These are phyloP conservation scores for Aspergillus sp. DNA, from an alignment of 2,329 filamentous ascomycete genomes.

Conservation along the genomic window DNA sequence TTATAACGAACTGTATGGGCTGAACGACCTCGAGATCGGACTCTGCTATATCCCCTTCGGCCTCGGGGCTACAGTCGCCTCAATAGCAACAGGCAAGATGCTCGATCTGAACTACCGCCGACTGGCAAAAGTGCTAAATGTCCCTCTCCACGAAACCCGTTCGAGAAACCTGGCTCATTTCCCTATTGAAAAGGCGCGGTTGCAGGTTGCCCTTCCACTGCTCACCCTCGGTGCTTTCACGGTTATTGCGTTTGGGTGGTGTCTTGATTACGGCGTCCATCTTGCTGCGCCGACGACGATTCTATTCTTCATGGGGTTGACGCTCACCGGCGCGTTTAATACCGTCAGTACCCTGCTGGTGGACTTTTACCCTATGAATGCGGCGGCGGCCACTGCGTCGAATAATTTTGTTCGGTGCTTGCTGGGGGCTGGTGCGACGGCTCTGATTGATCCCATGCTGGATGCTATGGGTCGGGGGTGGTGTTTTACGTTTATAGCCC, in stretches of 20 bases:
- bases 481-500: slow-evolving; percentile 12
- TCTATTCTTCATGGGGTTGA: slow-evolving; percentile 42
- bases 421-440: slow-evolving; percentile 45
- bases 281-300: slow-evolving; percentile 39
- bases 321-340: slow-evolving; percentile 44
- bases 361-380: slow-evolving; percentile 43
- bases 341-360: slow-evolving; percentile 49
- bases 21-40: slow-evolving; percentile 49
- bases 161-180: slow-evolving; percentile 10
- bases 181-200: slow-evolving; percentile 23
- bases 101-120: slow-evolving; percentile 26
- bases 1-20: slow-evolving; percentile 47
- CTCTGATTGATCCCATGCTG: slow-evolving; percentile 45
- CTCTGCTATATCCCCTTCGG: slow-evolving; percentile 40
- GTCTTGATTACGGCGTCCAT: slow-evolving; percentile 33
- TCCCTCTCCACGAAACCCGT: slow-evolving; percentile 1
- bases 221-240: slow-evolving; percentile 17
- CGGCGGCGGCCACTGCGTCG: slow-evolving; percentile 45
- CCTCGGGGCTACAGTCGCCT: slow-evolving; percentile 21
- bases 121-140: slow-evolving; percentile 6
- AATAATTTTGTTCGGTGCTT: slow-evolving; percentile 47
- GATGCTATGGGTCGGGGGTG: slow-evolving; percentile 11
- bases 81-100: slow-evolving; percentile 17
- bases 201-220: slow-evolving; percentile 22
- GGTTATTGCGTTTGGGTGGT: slow-evolving; percentile 34